Evolutionary conservation across 2,329 filamentous ascomycete species (phyloP), one percentile per base, ranked within the genome.

Genomic region (Fusarium coicis): DNA sequence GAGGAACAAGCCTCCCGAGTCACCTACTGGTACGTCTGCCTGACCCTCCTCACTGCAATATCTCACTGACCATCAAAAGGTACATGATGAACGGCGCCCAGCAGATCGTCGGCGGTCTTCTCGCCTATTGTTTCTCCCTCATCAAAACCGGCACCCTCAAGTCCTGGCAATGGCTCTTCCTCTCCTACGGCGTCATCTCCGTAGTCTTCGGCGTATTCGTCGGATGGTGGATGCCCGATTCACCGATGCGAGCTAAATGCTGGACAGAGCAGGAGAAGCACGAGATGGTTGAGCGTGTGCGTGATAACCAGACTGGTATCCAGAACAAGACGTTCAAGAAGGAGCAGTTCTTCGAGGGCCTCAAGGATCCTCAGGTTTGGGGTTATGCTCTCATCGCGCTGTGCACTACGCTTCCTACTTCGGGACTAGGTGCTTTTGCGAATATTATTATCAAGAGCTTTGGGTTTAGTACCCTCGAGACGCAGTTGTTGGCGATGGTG

Each of bases 41-140:
- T 10, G 8, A 18, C 2, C 2, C 14, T 5, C 7, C 10, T 7
- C 19, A 3, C 1, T 21, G 0, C 0, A n/a, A 8, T 5, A 28
- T 10, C 5, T 7, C 2, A n/a, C 23, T 53, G 4, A 53, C 2
- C 3, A 7, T 2, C 4, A 26, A 4, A 26, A 26, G 61, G 62
- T 64, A 92, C 80, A 93, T 93, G 89, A 93, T 93, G 91, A 94
- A 93, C 78, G 92, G 92, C 4, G 87, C 85, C 2, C 92, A 93
- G 77, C 92, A 93, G 77, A 91, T 93, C 56, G 90, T 93, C 12
- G 92, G 92, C 37, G 92, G 92, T 10, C 85, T 93, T 1, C 84
- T 93, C 1, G 91, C 91, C 1, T 93, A 92, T 79, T 91, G 91
- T 70, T 87, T 87, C 74, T 84, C 85, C 5, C 83, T 89, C 7